phyloP scores from a whole-genome alignment of 805 yeast species.

The Starmerella vitae region DNA sequence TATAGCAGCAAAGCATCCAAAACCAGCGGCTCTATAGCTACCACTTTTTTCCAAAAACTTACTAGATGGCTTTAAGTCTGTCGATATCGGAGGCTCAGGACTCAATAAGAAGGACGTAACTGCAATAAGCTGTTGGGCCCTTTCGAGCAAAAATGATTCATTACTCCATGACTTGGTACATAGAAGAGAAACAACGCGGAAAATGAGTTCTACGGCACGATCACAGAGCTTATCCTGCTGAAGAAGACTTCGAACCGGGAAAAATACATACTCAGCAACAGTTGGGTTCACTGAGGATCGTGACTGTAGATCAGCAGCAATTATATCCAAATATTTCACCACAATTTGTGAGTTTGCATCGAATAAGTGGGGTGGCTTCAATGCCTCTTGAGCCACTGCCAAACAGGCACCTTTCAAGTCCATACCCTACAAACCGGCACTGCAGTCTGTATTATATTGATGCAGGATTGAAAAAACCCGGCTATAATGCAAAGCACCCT shows the following conservation, averaged over 20 bases:
- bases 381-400: conserved; percentile 16
- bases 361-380: conserved; percentile 12
- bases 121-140: conserved; percentile 21
- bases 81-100: conserved; percentile 12
- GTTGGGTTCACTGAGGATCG: too few species aligned
- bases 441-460: too few species aligned
- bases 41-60: conserved; percentile 15
- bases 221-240: conserved; percentile 36
- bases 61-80: conserved; percentile 2
- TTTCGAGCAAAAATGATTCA: conserved; percentile 10
- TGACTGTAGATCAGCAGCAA: background rate
- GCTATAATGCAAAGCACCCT: too few species aligned
- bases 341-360: conserved; percentile 4
- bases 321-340: too few species aligned
- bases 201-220: conserved; percentile 33
- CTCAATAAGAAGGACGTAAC: conserved; percentile 21
- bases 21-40: conserved; percentile 22
- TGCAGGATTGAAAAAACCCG: too few species aligned
- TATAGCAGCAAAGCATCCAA: conserved; percentile 19
- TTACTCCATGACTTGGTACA: conserved; percentile 23
- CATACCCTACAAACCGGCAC: conserved; percentile 6
- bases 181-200: conserved; percentile 35
- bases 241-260: conserved; percentile 44
- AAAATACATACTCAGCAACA: conserved; percentile 48
- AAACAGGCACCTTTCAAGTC: conserved; percentile 14